Evolutionary conservation across 768 basidiomycete genomes (phyloP), one percentile per base, ranked within the genome.

Genomic region (Tricholoma saponaceum): DNA sequence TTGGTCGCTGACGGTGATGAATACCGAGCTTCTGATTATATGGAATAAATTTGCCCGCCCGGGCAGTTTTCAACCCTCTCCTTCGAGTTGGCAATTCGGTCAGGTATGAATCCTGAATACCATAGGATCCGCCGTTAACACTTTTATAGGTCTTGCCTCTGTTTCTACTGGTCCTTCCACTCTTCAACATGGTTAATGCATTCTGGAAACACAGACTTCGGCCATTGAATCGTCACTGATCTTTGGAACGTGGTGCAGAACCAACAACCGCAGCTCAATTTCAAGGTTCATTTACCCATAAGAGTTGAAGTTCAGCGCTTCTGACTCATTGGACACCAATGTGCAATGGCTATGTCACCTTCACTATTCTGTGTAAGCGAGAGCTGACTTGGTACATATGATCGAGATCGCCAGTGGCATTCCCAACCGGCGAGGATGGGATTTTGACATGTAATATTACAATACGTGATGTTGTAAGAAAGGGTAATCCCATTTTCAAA

Each of bases 71-170:
- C 26, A 30, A 25, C 37, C 37, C 1, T 59, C 60, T 5, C 44
- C 44, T 10, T n/a, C n/a, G n/a, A n/a, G n/a, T n/a, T 64, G 64
- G 64, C 62, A 61, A 35, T 60, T 65, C 41, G 64, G 64, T 12
- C 64, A 65, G 64, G 62, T 63, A 44, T 41, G 61, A 25, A 33
- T 13, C 2, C 20, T 30, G 26, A 26, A 44, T 9, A 14, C n/a
- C 25, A 10, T 35, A 5, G 6, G 14, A 26, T 30, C 35, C 22
- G 16, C 18, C 13, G 7, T 56, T 52, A 18, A 55, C 13, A 5
- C 18, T 4, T 7, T 18, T 5, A 13, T 28, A 65, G 64, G 59
- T 65, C 9, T 51, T 65, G n/a, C 62, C 64, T 3, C 59, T 65
- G 62, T 65, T 65, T 51, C 56, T 65, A 13, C 39, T 60, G 2